Base-by-base conservation (phyloP, 2,329 filamentous ascomycete species). In the Pestalotiopsis sp. region DNA sequence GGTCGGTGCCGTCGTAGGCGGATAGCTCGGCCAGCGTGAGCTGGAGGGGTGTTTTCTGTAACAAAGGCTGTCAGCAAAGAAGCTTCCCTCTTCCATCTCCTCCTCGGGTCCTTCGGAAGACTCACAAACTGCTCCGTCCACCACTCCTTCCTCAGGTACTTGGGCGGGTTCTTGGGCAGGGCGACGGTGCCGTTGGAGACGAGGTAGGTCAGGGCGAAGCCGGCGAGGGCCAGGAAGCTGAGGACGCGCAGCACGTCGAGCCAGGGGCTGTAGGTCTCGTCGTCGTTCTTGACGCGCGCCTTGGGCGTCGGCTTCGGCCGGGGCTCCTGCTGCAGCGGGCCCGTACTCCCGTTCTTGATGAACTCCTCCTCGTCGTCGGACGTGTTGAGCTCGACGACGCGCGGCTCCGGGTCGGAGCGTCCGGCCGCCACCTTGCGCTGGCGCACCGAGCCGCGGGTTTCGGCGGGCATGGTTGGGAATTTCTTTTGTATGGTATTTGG, bases 11-110 rank as follows among this genome's bases (percentile, higher is more conserved):
- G 82, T 97, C 91, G 85, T 92, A 97, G 65, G 83, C 79, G 60
- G 87, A 80, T 63, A 99, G 90, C 79, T 98, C 86, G 23, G 85
- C 84, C 68, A 92, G 91, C 1, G 94, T 97, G 52, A 98, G 86
- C 77, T 87, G 83, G 65, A 66, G 38, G 20, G 63, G 63, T 9
- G 64, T 31, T 66, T 66, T 58, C 85, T 84, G 71, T 36, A 80
- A 78, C 84, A 86, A 20, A n/a, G 45, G 4, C 61, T 71, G 71
- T 58, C 60, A 71, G 63, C 38, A 4, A 63, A 12, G 23, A 41
- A 27, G 4, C 14, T 59, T 17, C 57, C 23, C 14, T n/a, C 25
- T 12, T 4, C 27, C 20, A 27, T 36, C 57, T 59, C 9, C 45
- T 12, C 45, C 11, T 9, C 17, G 17, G 45, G 7, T 36, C 1